Conservation (phyloP, 1,284 basidiomycete species). For the Irpex sp. region DNA sequence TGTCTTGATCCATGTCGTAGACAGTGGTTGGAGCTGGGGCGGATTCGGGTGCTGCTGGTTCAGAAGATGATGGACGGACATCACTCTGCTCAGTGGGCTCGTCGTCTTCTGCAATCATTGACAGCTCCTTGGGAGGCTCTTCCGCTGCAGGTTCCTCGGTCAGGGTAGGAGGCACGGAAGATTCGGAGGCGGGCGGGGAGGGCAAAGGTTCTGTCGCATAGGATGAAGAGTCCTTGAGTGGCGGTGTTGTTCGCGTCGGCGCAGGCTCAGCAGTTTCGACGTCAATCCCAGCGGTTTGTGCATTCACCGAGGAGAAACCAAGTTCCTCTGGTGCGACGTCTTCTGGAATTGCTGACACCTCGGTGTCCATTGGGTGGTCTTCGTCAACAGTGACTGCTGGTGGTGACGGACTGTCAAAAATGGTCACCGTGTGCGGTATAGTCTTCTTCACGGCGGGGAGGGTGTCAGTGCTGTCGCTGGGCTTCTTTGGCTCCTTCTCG, state of each 20-base stretch:
- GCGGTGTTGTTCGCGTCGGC: not conserved
- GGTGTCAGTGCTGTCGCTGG: not conserved
- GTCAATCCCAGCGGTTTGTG: not conserved
- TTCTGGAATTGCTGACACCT: not conserved
- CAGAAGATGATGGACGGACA: not conserved
- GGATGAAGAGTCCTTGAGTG: not conserved
- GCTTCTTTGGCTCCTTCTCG: not conserved
- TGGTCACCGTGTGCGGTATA: slow-evolving; percentile 17
- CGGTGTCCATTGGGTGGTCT: not conserved
- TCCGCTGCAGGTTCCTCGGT: slow-evolving; percentile 2
- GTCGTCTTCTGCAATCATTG: slow-evolving; percentile 70
- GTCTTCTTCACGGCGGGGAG: slow-evolving; percentile 10
- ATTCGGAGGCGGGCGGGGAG: not conserved
- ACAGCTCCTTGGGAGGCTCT: slow-evolving; percentile 40
- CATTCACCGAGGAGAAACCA: not conserved
- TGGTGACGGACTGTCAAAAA: slow-evolving; percentile 16
- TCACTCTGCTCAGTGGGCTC: slow-evolving; percentile 37
- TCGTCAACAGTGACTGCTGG: not conserved
- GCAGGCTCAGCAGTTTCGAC: not conserved
- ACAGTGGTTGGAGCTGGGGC: not conserved
- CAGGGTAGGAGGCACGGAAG: not conserved
- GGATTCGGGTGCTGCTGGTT: not conserved
- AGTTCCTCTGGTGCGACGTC: not conserved
- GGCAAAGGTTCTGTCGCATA: not conserved
- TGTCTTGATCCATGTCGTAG: slow-evolving; percentile 8